A percentile compares a stretch with the other conserved stretches of the same genome.
phyloP scores from a whole-genome alignment of 805 yeast genomes.

The Wickerhamomyces bisporus region DNA sequence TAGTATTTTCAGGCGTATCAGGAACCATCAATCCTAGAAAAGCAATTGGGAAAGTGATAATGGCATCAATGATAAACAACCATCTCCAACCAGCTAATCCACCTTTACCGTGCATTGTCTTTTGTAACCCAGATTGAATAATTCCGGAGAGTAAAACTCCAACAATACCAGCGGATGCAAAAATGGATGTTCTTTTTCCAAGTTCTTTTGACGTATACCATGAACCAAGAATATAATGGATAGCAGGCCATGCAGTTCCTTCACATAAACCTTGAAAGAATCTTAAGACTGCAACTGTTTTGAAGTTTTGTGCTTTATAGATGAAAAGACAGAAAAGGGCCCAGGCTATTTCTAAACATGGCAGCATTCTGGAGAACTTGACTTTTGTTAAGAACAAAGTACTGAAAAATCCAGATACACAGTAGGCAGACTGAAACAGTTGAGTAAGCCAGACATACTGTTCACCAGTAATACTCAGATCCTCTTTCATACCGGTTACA shows the following conservation, averaged over 20 bases:
- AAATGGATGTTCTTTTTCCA: conserved; percentile 14
- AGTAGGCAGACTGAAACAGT: conserved; percentile 5
- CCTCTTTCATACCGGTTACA: conserved; percentile 51
- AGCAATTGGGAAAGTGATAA: conserved; percentile 45
- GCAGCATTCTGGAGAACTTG: conserved; percentile 4
- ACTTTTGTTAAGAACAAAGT: conserved; percentile 5
- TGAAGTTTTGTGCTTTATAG: conserved; percentile 1
- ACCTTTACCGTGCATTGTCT: conserved; percentile 30
- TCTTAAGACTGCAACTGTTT: conserved; percentile 41
- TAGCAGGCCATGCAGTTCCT: conserved; percentile 16
- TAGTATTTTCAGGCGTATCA: conserved; percentile 27
- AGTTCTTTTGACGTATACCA: conserved; percentile 10
- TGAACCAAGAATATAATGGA: conserved; percentile 14
- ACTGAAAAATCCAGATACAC: conserved; percentile 1
- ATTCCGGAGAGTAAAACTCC: conserved; percentile 27
- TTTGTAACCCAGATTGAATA: conserved; percentile 37
- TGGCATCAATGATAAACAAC: conserved; percentile 43
- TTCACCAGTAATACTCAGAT: conserved; percentile 47
- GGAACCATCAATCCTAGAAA: conserved; percentile 46
- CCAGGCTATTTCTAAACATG: conserved; percentile 7
- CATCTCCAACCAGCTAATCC: conserved; percentile 29
- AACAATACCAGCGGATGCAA: conserved; percentile 10
- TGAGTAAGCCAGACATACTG: conserved; percentile 21
- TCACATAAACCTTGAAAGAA: conserved; percentile 42
- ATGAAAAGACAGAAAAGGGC: conserved; percentile 47